A percentile compares a stretch with the other conserved stretches of the same genome.
phyloP scores from a whole-genome alignment of 2,329 filamentous ascomycete genomes.

The Stemphylium beticola region DNA sequence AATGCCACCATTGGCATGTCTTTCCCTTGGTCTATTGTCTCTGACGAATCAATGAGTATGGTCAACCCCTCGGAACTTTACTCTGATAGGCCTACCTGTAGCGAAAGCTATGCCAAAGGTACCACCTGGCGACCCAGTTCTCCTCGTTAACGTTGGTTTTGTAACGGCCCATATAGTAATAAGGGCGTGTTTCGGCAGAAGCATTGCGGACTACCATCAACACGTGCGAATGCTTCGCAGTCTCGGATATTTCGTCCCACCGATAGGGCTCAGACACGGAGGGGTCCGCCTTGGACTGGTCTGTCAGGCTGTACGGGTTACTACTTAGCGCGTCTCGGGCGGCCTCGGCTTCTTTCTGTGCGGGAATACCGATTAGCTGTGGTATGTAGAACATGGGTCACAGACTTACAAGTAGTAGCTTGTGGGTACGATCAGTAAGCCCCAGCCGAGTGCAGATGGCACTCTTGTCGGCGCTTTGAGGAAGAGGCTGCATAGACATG shows the following conservation, averaged over 20 bases:
- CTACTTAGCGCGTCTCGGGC: constrained; percentile 52
- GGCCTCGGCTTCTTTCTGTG: constrained; percentile 52
- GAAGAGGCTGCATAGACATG: constrained; percentile 37
- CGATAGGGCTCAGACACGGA: constrained; percentile 50
- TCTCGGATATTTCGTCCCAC: constrained; percentile 57
- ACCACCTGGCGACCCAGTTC: constrained; percentile 61
- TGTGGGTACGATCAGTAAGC: constrained; percentile 51
- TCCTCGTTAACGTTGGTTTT: constrained; percentile 50
- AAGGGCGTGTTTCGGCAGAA: constrained; percentile 46
- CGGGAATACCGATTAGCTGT: constrained; percentile 9
- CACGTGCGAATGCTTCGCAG: constrained; percentile 55
- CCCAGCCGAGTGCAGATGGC: constrained; percentile 53
- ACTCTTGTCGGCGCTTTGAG: constrained; percentile 55
- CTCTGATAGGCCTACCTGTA: constrained; percentile 36
- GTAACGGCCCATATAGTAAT: constrained; percentile 53
- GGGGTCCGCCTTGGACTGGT: constrained; percentile 42
- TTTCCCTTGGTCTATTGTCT: constrained; percentile 36
- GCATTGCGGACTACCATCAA: constrained; percentile 51
- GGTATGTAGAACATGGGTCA: not conserved
- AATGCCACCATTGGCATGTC: constrained; percentile 1
- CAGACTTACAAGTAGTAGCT: constrained; percentile 52
- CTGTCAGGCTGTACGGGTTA: constrained; percentile 48
- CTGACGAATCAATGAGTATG: constrained; percentile 25
- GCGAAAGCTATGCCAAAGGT: constrained; percentile 60
- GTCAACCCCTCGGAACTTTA: no score